Base-by-base conservation (phyloP, 176 grass and related monocot genomes). In the Themeda triandra region DNA sequence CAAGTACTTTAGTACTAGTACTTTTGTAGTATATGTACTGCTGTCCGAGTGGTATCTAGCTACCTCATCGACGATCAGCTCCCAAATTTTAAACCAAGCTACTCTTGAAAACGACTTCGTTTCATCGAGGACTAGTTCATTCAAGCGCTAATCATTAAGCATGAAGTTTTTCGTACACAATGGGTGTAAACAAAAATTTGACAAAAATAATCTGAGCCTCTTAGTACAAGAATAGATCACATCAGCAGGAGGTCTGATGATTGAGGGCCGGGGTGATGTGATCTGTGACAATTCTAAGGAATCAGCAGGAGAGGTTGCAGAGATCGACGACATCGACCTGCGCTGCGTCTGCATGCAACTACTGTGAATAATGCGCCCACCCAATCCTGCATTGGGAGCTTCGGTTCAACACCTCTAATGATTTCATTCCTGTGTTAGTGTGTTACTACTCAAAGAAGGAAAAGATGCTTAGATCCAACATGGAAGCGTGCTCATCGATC, bases 391-490 rank as follows among this genome's bases (percentile, higher is more conserved):
- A 44, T 27, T 15, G 13, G 49, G 42, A 66, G 40, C 56, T 54
- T 44, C 29, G n/a, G 41, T 73, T 73, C 70, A 48, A 44, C 71
- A 17, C 53, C 23, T 51, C 48, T 39, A 75, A 80, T 75, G 14
- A 81, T 76, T 69, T 85, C 66, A 19, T 64, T 14, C 77, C 80
- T 14, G 7, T 40, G 15, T 73, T 39, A n/a, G 74, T 14, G 7
- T 40, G 15, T 73, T 39, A n/a, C 54, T 65, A n/a, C 54, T 63
- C 44, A n/a, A 67, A 63, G 8, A 23, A 53, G 33, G 13, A 54
- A 81, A 74, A 31, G 46, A 73, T 85, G 64, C 74, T 21, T 36
- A 85, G 63, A 85, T 85, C 73, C 83, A 85, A 77, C 73, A 62
- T 76, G 33, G 37, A 73, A 69, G 48, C 15, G 23, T 82, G 63